Evolutionary conservation across 768 basidiomycete species (phyloP), one percentile per base, ranked within the genome.

Genomic region (Postia placenta): DNA sequence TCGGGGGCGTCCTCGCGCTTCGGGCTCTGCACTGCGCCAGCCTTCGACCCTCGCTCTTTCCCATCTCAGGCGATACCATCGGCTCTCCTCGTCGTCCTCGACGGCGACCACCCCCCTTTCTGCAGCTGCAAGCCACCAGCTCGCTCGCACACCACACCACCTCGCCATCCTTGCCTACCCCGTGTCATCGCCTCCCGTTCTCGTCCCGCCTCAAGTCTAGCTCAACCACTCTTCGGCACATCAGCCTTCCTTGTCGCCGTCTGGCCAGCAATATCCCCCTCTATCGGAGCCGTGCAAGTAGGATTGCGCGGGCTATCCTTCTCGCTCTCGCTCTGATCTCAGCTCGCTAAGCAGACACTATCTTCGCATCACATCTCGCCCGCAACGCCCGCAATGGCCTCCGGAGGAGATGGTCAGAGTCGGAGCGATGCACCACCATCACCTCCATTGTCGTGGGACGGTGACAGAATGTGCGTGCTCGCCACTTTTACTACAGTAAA

Each of bases 401-500:
- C 27, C 19, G 20, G 22, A 7, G 42, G 30, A 22, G 45, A 60
- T 56, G 58, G 56, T 42, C 24, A 43, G 39, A 27, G 49, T 45
- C 14, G 54, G 36, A 25, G 57, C 39, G 25, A 44, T n/a, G 5
- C 43, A 5, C 19, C 23, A 27, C 11, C 43, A 25, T 42, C 47
- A 26, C 37, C 48, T 15, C 11, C 53, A 27, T 20, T 81, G 19
- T 80, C 83, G 51, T 91, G 88, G 88, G 88, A 90, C 61, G 87
- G 87, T 48, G 88, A 91, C 71, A 84, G 74, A 69, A 90, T 90
- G 88, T 89, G 52, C 52, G 15, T 11, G 44, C 50, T 44, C 39
- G 45, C 24, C 42, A 17, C 26, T 38, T 40, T 42, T 48, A 41
- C 17, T 17, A 22, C 64, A 84, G 80, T 33, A 42, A 30, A 35